Conservation (phyloP, 441 rosid genomes). For the Pelargonium australe region DNA sequence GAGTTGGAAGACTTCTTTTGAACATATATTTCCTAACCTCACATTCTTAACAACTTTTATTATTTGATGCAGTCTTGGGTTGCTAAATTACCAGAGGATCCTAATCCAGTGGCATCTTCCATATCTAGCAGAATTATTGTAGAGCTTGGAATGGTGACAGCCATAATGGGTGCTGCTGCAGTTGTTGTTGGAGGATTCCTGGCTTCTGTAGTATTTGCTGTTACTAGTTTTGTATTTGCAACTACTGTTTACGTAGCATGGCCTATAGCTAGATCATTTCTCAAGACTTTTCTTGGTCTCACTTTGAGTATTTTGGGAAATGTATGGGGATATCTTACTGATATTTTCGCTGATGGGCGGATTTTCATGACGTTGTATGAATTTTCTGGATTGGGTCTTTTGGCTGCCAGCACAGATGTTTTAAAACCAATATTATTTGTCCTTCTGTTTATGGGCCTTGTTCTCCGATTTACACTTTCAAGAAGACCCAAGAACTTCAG, state of each 20-base stretch:
- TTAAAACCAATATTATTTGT: constrained; percentile 67
- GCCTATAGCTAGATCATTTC: constrained; percentile 73
- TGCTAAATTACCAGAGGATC: constrained; percentile 64
- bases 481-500: constrained; percentile 93
- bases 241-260: constrained; percentile 67
- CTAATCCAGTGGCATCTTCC: constrained; percentile 88
- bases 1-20: too few species aligned
- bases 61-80: constrained; percentile 59
- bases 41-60: neutral
- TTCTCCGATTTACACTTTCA: constrained; percentile 82
- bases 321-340: constrained; percentile 52
- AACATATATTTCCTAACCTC: too few species aligned
- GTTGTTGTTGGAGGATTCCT: constrained; percentile 79
- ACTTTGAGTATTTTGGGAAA: constrained; percentile 49
- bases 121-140: constrained; percentile 94
- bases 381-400: constrained; percentile 69
- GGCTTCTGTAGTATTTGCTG: constrained; percentile 85
- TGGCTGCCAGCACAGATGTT: constrained; percentile 70
- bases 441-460: constrained; percentile 75
- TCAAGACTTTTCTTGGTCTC: constrained; percentile 51
- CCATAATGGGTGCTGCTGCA: constrained; percentile 81
- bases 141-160: constrained; percentile 87
- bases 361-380: constrained; percentile 52
- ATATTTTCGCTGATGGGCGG: constrained; percentile 61
- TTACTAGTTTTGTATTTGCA: constrained; percentile 65